A percentile compares a stretch with the other conserved stretches of the same genome.
These are phyloP conservation scores for Arctium lappa DNA, from an alignment of 129 eudicot species.

Conservation along the genomic window DNA sequence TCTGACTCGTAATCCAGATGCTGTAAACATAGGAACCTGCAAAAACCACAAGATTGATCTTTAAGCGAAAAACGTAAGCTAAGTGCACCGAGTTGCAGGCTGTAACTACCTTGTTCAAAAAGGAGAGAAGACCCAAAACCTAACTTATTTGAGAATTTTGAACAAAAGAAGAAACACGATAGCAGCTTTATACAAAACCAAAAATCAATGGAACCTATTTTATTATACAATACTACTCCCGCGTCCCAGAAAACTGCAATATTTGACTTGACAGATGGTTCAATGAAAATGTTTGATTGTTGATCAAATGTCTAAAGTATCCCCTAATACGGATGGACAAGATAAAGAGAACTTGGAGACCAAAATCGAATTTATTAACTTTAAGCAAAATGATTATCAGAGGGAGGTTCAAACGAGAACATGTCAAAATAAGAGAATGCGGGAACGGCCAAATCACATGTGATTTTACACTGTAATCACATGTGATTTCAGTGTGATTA, in stretches of 20 bases:
- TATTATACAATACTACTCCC: neutral
- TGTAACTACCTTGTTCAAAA: neutral
- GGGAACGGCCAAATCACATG: too few relatives aligned
- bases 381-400: neutral
- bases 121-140: neutral
- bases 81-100: neutral
- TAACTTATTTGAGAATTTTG: neutral
- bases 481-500: too few relatives aligned
- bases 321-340: neutral
- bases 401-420: too few relatives aligned
- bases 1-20: conserved; percentile 98
- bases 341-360: neutral
- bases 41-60: neutral
- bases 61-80: neutral
- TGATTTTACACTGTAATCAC: too few relatives aligned
- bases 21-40: conserved; percentile 99
- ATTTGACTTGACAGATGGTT: neutral
- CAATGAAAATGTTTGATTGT: neutral
- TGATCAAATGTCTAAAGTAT: neutral
- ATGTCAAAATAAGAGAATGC: too few relatives aligned
- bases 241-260: neutral
- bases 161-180: neutral
- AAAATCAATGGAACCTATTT: neutral
- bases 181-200: too few relatives aligned
- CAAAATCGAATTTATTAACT: neutral